Conservation (phyloP, 2,329 filamentous ascomycete species). For the Sclerotinia nivalis region DNA sequence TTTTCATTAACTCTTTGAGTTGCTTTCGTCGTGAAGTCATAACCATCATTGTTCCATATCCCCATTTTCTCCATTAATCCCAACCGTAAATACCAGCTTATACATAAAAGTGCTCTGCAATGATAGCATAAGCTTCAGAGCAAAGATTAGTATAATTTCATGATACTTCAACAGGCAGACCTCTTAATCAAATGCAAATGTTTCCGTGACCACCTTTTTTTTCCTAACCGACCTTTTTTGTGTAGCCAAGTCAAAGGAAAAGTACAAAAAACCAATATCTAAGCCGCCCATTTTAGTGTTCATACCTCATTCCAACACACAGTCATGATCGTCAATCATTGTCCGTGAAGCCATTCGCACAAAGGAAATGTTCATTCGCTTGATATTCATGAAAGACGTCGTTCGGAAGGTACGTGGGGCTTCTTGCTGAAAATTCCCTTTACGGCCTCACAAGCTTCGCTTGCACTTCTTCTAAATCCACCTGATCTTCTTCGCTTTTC, state of each 20-base stretch:
- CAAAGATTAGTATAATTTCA: neutral
- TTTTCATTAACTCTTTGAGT: neutral
- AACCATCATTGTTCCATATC: neutral
- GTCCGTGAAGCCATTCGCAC: neutral
- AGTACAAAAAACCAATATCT: constrained; percentile 5
- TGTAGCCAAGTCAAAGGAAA: neutral
- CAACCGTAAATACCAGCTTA: neutral
- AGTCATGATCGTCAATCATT: constrained; percentile 21
- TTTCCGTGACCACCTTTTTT: neutral
- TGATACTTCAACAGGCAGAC: neutral
- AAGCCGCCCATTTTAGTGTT: neutral
- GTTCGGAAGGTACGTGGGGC: neutral
- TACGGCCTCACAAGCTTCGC: constrained; percentile 18
- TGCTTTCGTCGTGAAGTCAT: constrained; percentile 2
- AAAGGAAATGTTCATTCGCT: neutral
- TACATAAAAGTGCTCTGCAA: neutral
- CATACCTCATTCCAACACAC: neutral
- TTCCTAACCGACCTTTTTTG: neutral
- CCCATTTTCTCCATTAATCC: neutral
- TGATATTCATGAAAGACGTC: neutral
- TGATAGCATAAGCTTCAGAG: neutral
- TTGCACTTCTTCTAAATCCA: constrained; percentile 19
- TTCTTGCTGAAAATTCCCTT: constrained; percentile 22
- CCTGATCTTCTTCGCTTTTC: constrained; percentile 19
- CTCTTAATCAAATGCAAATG: neutral